Base-by-base conservation (phyloP, 768 basidiomycete genomes). In the Mycena belliarum region DNA sequence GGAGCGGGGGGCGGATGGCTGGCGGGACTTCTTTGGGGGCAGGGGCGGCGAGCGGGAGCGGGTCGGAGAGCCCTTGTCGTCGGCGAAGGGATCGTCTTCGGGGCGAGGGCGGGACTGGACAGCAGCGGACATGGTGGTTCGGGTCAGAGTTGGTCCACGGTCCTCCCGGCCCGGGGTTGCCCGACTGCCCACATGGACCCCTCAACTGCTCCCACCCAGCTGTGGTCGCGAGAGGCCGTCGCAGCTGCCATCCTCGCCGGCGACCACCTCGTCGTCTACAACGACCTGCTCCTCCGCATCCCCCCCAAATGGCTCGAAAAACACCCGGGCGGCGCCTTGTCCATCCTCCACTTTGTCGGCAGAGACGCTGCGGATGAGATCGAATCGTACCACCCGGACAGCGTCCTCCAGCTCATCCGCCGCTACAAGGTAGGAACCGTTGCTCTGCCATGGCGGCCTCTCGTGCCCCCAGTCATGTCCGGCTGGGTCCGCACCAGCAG, bases 281-380 rank as follows among this genome's bases (percentile, higher is more conserved):
- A 80, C 68, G 77, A 78, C 66, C 75, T 79, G 55, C 81, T 88
- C 64, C 81, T 88, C 49, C 80, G 80, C 45, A 83, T 93, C 15
- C 84, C 93, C 7, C 72, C 77, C 12, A 70, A 77, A 15, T 98
- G 95, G 95, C 84, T 95, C n/a, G 73, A 81, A 5, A 77, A 82
- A 5, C 96, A 98, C 69, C 97, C 97, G 0, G 97, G 97, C 41
- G 95, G 96, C 37, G 72, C 83, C 5, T 87, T 98, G 47, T 82
- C 94, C 15, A 84, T 99, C 55, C 85, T 96, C 24, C 97, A 99
- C 74, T 98, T 95, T 66, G 86, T 98, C 40, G 97, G 96, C 4
- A 82, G 96, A 53, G 95, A 99, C 69, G 95, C 96, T 0, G 84
- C 92, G 0, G 91, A 96, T 75, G 97, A 99, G 72, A 91, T 98